These are phyloP conservation scores for Blastobotrys elegans DNA, from an alignment of 1,139 yeast species.

Conservation along the genomic window DNA sequence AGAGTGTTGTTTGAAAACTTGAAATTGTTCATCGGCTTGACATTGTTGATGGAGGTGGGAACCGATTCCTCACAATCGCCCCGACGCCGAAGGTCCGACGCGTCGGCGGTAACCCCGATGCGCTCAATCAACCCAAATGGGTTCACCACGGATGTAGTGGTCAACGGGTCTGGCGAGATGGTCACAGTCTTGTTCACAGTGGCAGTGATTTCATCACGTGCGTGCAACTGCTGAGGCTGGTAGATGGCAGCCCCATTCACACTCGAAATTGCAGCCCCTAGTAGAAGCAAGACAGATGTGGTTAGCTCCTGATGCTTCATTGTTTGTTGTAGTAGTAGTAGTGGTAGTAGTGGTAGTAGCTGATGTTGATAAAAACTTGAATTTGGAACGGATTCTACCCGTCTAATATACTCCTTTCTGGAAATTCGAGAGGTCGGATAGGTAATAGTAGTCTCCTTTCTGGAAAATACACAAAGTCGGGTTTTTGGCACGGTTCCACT, in stretches of 20 bases:
- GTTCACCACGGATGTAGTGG: neutral
- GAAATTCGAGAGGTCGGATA: neutral
- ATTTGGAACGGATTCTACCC: neutral
- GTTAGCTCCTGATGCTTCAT: neutral
- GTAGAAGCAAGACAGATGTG: neutral
- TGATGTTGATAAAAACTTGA: neutral
- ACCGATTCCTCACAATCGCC: too few species aligned
- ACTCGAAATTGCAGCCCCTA: neutral
- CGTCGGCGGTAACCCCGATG: neutral
- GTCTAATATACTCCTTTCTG: neutral
- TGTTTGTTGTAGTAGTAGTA: too few species aligned
- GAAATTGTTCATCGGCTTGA: slow-evolving; percentile 4
- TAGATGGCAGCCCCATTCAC: neutral
- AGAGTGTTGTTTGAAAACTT: slow-evolving; percentile 12
- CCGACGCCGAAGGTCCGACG: neutral
- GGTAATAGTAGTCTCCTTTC: neutral
- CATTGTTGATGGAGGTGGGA: neutral
- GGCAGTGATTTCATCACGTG: neutral
- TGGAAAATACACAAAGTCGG: too few species aligned
- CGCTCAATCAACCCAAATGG: slow-evolving; percentile 1
- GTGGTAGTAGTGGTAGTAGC: too few species aligned
- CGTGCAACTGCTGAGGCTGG: neutral
- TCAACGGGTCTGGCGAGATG: neutral
- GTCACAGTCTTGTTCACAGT: neutral
- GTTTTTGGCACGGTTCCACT: neutral